These are phyloP conservation scores for Guadua angustifolia DNA, from an alignment of 176 grass and related monocot genomes.

Conservation along the genomic window DNA sequence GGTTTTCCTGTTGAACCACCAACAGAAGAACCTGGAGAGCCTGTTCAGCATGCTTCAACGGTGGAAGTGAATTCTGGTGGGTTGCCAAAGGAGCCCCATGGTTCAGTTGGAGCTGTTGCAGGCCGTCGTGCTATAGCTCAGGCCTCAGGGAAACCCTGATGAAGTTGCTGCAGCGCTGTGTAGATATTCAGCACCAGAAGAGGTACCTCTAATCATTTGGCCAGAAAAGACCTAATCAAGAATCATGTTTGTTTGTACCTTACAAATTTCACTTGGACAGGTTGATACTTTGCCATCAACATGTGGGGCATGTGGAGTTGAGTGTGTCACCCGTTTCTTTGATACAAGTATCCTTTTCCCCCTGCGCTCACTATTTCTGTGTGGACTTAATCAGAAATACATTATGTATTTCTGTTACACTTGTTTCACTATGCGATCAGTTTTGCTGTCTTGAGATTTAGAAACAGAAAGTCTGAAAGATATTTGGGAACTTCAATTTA, in stretches of 20 bases:
- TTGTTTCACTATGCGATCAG: not conserved
- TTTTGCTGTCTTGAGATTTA: too few species aligned
- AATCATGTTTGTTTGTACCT: not conserved
- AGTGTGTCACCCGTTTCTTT: conserved; percentile 73
- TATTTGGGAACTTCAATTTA: too few species aligned
- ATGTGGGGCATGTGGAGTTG: conserved; percentile 77
- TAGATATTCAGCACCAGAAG: conserved; percentile 89
- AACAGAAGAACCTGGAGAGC: conserved; percentile 50
- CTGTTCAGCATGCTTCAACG: conserved; percentile 46
- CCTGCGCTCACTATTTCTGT: not conserved
- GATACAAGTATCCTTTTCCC: conserved; percentile 79
- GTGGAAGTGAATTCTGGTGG: conserved; percentile 43
- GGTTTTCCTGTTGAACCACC: conserved; percentile 84
- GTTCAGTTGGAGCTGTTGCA: conserved; percentile 83
- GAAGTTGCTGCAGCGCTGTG: conserved; percentile 80
- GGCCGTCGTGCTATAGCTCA: conserved; percentile 85
- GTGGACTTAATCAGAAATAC: not conserved
- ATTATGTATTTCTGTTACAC: not conserved
- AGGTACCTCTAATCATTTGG: conserved; percentile 57
- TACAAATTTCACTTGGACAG: conserved; percentile 56
- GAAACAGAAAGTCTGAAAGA: too few species aligned
- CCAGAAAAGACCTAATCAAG: not conserved
- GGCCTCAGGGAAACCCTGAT: conserved; percentile 81
- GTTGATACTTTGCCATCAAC: conserved; percentile 88
- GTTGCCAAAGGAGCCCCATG: conserved; percentile 55